A percentile compares a stretch with the other conserved stretches of the same genome.
phyloP scores from a whole-genome alignment of 208 protist species.

The Leishmania gerbilli region DNA sequence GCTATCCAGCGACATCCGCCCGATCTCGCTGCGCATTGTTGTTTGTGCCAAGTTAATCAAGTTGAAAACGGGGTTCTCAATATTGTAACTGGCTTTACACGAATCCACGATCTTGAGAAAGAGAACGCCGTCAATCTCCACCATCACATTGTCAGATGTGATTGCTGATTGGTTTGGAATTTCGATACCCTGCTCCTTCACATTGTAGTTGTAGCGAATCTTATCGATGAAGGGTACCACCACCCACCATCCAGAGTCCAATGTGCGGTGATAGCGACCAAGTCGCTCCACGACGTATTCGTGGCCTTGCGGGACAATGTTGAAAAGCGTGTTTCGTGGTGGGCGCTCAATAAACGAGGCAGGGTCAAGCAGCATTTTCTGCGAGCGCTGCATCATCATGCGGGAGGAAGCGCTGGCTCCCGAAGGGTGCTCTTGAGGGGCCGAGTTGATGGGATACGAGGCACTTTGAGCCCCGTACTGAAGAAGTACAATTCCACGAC shows the following conservation, averaged over 20 bases:
- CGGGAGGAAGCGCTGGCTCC: conserved; percentile 10
- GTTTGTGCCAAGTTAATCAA: conserved; percentile 96
- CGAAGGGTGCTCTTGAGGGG: conserved; percentile 16
- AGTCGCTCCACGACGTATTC: conserved; percentile 96
- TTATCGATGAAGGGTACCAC: conserved; percentile 94
- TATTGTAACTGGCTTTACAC: conserved; percentile 92
- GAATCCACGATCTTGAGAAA: conserved; percentile 94
- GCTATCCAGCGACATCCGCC: conserved; percentile 93
- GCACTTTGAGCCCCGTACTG: conserved; percentile 19
- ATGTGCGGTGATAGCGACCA: conserved; percentile 89
- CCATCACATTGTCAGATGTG: conserved; percentile 96
- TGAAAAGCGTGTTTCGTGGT: conserved; percentile 84
- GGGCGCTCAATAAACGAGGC: conserved; percentile 61
- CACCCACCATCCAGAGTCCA: conserved; percentile 92
- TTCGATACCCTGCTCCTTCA: conserved; percentile 93
- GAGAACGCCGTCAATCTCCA: conserved; percentile 96
- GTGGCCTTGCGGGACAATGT: conserved; percentile 95
- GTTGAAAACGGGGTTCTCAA: conserved; percentile 96
- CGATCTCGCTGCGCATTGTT: conserved; percentile 96
- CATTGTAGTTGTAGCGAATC: conserved; percentile 95
- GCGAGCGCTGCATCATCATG: conserved; percentile 45
- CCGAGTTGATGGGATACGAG: conserved; percentile 15
- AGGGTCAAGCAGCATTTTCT: conserved; percentile 48
- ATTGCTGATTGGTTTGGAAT: conserved; percentile 94
- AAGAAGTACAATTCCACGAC: conserved; percentile 21